These are phyloP conservation scores for Xylaria sp. DNA, from an alignment of 2,329 filamentous ascomycete genomes.

Conservation along the genomic window DNA sequence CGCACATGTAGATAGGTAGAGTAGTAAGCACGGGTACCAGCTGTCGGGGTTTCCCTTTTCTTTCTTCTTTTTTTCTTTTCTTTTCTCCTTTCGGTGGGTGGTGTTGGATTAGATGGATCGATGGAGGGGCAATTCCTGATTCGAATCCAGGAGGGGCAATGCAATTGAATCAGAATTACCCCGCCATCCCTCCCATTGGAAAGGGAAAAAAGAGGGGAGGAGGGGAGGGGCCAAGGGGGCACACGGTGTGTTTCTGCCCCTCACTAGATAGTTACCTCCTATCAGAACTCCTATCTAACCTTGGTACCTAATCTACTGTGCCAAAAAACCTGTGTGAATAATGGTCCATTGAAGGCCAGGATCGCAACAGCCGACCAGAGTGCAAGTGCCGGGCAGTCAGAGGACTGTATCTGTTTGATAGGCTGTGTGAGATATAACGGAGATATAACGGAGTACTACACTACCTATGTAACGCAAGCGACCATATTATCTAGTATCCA, in stretches of 20 bases:
- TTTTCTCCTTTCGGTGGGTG: not conserved
- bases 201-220: conserved; percentile 1
- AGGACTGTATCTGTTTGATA: not conserved
- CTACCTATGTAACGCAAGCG: not conserved
- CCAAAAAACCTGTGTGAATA: not conserved
- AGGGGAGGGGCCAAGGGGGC: not conserved
- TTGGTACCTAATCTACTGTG: too few relatives aligned
- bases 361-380: conserved; percentile 28
- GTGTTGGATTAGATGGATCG: not conserved
- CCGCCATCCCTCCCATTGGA: conserved; percentile 11
- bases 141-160: not conserved
- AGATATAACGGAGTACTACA: not conserved
- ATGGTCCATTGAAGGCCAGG: not conserved
- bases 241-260: not conserved
- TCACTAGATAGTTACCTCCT: not conserved
- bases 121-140: conserved; percentile 4
- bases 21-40: not conserved
- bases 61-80: not conserved
- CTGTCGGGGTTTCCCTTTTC: not conserved
- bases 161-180: conserved; percentile 16
- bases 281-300: too few relatives aligned
- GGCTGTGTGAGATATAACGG: conserved; percentile 19
- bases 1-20: not conserved
- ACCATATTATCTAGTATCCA: not conserved
- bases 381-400: conserved; percentile 29